Conservation (phyloP, 78 protist species). For the Guillardia theta region DNA sequence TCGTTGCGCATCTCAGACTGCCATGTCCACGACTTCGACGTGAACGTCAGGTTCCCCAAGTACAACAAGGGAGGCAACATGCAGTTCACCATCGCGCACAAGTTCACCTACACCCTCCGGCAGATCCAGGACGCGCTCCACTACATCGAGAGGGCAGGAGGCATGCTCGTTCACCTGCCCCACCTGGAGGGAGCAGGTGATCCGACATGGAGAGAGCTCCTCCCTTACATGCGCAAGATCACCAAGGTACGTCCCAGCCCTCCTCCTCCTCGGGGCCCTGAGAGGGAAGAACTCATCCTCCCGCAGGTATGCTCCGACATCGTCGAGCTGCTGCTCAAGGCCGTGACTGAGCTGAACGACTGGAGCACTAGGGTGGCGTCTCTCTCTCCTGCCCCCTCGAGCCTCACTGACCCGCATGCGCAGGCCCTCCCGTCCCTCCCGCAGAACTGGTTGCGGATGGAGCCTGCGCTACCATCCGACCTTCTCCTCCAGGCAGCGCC, state of each 20-base stretch:
- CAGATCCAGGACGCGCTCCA: neutral
- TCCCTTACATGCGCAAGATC: neutral
- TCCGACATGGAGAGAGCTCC: neutral
- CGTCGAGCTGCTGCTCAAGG: neutral
- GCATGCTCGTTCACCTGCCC: neutral
- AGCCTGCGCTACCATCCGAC: neutral
- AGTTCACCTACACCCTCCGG: neutral
- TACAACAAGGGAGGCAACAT: neutral
- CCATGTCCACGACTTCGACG: neutral
- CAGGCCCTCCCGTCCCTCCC: neutral
- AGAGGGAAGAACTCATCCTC: neutral
- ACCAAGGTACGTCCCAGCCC: neutral
- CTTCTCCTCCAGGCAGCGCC: neutral
- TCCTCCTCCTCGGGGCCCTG: neutral
- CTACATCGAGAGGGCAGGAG: neutral
- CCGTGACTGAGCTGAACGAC: neutral
- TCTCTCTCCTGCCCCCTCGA: neutral
- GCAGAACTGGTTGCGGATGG: constrained; percentile 2
- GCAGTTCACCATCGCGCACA: neutral
- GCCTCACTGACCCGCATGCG: neutral
- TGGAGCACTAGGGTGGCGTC: neutral
- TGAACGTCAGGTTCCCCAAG: neutral
- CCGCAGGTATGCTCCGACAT: neutral
- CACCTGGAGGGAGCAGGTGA: neutral
- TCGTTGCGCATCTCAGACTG: neutral